Base-by-base conservation (phyloP, 148 eudicot species). In the Fallopia convolvulus region DNA sequence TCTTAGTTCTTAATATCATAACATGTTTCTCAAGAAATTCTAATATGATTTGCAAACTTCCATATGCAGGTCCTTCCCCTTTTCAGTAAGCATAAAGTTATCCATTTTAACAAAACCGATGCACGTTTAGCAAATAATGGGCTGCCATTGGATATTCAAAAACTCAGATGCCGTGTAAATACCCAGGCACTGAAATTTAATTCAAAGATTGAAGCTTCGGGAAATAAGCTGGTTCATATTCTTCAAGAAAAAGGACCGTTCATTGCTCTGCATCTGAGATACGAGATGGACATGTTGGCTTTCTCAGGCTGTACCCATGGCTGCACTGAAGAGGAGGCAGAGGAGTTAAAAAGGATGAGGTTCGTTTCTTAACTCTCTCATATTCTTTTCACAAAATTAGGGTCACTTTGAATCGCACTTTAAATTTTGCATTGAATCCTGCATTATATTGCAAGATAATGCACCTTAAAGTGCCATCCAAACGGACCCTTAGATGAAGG, bases 281-380 rank as follows among this genome's bases (percentile, higher is more conserved):
- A 95, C 76, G 99, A 95, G 84, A 95, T 95, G 99, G 99, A 95
- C 87, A 95, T 95, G 99, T 81, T 95, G 86, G 97, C 99, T 70
- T 95, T 95, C 86, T 95, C 99, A 8, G 99, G 99, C 77, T 95
- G 99, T 85, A 95, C 94, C 33, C 91, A 88, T 83, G 99, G 99
- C 75, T 95, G 99, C 84, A 83, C 88, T 33, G 79, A 61, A 72
- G 91, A 87, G 77, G 99, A 95, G 87, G 91, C 97, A 47, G 93
- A 92, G 77, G 89, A 95, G 77, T 93, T 95, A 47, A 92, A 88
- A 85, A 90, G 75, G 58, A 76, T 95, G 88, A 95, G 99, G 99
- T 89, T 65, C 61, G 88, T 81, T 66, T 66, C 9, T 13, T 15
- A 66, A 66, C 44, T 15, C 72, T 36, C 1, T n/a, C 20, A 66